Percentiles rank a stretch among this genome's conserved stretches.
Evolutionary conservation across 2,329 filamentous ascomycete species (phyloP).

Genomic region (Diaporthe helianthi): DNA sequence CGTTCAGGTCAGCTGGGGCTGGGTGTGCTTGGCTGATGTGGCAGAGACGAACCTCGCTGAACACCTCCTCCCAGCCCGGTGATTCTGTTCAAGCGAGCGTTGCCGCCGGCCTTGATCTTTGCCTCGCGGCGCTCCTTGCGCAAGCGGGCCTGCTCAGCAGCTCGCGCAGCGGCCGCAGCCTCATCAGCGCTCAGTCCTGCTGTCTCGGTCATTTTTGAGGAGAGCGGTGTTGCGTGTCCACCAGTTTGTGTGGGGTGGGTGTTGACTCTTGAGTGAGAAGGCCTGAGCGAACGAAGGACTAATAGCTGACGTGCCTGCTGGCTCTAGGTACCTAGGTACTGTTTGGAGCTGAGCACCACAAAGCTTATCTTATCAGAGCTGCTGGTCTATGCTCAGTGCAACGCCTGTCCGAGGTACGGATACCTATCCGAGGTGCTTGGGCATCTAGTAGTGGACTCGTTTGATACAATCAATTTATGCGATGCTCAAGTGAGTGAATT

Average conservation of each 20-base stretch:
- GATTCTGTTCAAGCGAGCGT: conserved; percentile 75
- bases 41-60: conserved; percentile 49
- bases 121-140: conserved; percentile 82
- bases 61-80: conserved; percentile 70
- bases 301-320: conserved; percentile 10
- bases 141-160: conserved; percentile 72
- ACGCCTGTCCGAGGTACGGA: too few species aligned
- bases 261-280: conserved; percentile 11
- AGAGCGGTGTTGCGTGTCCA: background rate
- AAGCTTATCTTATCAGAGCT: conserved; percentile 27
- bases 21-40: conserved; percentile 19
- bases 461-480: too few species aligned
- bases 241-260: conserved; percentile 14
- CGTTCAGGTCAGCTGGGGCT: background rate
- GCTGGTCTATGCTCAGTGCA: background rate
- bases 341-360: background rate
- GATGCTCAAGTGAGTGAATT: background rate
- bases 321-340: conserved; percentile 2
- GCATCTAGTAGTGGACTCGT: background rate
- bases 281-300: background rate
- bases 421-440: too few species aligned
- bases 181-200: conserved; percentile 49
- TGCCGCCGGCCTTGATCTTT: conserved; percentile 77
- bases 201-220: conserved; percentile 49
- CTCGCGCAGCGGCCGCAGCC: conserved; percentile 56